Conservation (phyloP, 2,329 filamentous ascomycete genomes). For the Fusarium lyarnte region DNA sequence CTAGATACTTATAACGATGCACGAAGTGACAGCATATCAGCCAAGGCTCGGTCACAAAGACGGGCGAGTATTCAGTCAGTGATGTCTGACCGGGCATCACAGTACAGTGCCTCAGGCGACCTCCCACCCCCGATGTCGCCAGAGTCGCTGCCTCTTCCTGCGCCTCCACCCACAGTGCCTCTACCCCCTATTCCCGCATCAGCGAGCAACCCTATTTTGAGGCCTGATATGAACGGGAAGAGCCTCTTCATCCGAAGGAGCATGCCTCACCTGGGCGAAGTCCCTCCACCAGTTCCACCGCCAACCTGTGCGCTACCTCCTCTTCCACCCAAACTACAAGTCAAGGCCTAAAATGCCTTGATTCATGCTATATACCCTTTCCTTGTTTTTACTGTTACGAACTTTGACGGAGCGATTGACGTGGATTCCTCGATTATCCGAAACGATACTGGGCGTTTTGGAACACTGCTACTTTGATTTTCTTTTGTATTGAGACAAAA, state of each 20-base stretch:
- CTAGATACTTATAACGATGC: conserved; percentile 43
- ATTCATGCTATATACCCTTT: conserved; percentile 13
- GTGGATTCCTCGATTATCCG: conserved; percentile 21
- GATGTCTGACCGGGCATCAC: conserved; percentile 40
- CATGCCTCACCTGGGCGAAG: conserved; percentile 61
- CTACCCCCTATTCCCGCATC: conserved; percentile 46
- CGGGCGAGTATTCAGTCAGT: conserved; percentile 44
- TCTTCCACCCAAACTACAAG: conserved; percentile 50
- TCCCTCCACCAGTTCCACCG: conserved; percentile 64
- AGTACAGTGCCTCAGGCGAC: conserved; percentile 37
- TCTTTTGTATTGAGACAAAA: conserved; percentile 7
- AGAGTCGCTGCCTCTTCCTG: conserved; percentile 37
- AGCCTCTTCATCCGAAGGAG: conserved; percentile 54
- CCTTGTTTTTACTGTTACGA: conserved; percentile 25
- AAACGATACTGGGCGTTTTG: conserved; percentile 18
- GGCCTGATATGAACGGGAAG: conserved; percentile 35
- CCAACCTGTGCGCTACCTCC: conserved; percentile 66
- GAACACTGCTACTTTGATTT: conserved; percentile 23
- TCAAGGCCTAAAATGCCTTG: conserved; percentile 23
- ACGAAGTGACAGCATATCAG: conserved; percentile 35
- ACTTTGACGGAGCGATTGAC: conserved; percentile 29
- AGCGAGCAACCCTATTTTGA: conserved; percentile 36
- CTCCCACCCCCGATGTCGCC: conserved; percentile 39
- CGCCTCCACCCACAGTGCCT: conserved; percentile 45
- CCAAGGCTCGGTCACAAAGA: conserved; percentile 37